Conservation (phyloP, 139 green algal species). For the Tetradesmus obliquus region DNA sequence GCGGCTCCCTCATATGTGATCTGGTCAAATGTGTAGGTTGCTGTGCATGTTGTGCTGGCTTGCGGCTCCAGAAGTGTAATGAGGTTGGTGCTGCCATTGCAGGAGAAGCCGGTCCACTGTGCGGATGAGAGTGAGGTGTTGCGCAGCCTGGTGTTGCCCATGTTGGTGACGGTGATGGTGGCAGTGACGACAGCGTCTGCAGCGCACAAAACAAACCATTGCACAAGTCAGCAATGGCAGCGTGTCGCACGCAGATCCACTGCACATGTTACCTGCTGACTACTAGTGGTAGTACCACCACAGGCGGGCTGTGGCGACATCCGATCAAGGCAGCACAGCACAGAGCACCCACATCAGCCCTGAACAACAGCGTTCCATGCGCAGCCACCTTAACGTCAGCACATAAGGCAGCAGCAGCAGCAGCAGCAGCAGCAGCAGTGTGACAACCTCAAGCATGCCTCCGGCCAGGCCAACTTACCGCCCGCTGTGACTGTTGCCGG, state of each 20-base stretch:
- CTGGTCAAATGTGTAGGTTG: neutral
- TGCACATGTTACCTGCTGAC: neutral
- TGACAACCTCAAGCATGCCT: too few species aligned
- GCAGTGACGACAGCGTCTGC: neutral
- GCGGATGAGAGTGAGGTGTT: neutral
- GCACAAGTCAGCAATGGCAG: neutral
- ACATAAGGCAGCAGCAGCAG: too few species aligned
- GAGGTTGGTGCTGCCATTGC: neutral
- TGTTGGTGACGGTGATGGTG: neutral
- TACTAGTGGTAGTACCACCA: too few species aligned
- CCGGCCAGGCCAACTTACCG: too few species aligned
- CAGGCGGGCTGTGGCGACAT: too few species aligned
- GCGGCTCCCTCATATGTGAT: neutral
- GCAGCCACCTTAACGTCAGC: too few species aligned
- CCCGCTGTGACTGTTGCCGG: neutral
- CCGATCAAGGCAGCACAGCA: too few species aligned
- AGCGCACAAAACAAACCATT: neutral
- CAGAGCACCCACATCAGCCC: too few species aligned
- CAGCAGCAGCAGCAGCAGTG: too few species aligned
- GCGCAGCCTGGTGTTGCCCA: neutral
- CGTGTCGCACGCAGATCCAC: neutral
- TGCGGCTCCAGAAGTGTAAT: neutral
- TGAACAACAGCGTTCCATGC: too few species aligned
- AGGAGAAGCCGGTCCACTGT: neutral
- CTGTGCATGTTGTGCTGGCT: neutral